Conservation (phyloP, 768 basidiomycete genomes). For the Collybiopsis luxurians region DNA sequence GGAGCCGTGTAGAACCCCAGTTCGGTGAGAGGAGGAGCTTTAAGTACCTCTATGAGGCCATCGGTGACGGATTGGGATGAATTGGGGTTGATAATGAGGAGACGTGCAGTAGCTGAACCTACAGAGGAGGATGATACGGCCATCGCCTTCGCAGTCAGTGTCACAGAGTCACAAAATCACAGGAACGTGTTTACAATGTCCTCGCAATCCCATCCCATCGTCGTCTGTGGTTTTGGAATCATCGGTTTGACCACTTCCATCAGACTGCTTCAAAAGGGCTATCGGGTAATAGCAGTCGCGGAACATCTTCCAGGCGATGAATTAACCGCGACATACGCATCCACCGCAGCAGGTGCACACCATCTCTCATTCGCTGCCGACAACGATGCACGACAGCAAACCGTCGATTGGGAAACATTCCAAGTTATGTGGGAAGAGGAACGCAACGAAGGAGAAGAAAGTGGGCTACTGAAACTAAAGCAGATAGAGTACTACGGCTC, state of each 20-base stretch:
- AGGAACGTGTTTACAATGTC: not conserved
- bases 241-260: constrained; percentile 42
- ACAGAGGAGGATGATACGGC: no score
- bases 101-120: no score
- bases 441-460: not conserved
- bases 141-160: no score
- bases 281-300: constrained; percentile 32
- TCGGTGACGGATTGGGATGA: constrained; percentile 31
- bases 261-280: constrained; percentile 22
- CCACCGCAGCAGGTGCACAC: constrained; percentile 8
- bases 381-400: constrained; percentile 2
- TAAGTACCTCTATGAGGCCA: constrained; percentile 23
- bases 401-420: constrained; percentile 1
- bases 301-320: constrained; percentile 35
- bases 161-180: not conserved
- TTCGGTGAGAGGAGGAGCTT: constrained; percentile 23
- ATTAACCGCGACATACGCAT: constrained; percentile 4
- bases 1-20: constrained; percentile 34
- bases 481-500: constrained; percentile 5
- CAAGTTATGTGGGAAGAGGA: constrained; percentile 11
- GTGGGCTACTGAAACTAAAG: not conserved
- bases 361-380: constrained; percentile 10
- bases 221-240: constrained; percentile 42
- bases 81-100: constrained; percentile 37
- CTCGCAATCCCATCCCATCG: constrained; percentile 11